Conservation (phyloP, 2,329 filamentous ascomycete species). For the Exophiala xenobiotica region DNA sequence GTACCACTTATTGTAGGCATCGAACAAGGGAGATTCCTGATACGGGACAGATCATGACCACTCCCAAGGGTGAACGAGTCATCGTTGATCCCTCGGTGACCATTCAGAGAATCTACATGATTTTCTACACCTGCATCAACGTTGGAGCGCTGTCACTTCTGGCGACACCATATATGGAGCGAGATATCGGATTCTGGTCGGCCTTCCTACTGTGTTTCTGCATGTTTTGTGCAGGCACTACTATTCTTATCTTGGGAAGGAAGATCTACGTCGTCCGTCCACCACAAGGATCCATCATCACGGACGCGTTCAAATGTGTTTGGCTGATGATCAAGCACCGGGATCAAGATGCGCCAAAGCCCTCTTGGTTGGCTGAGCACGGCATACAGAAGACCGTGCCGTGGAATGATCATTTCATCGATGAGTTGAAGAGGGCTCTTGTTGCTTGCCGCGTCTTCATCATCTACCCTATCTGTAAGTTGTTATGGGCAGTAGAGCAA, state of each 20-base stretch:
- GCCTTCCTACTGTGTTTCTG: constrained; percentile 62
- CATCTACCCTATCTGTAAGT: constrained; percentile 61
- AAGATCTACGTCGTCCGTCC: constrained; percentile 49
- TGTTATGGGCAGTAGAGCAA: not conserved
- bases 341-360: constrained; percentile 65
- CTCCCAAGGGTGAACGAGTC: constrained; percentile 53
- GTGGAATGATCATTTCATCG: constrained; percentile 70
- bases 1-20: not conserved
- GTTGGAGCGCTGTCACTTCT: constrained; percentile 68
- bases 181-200: constrained; percentile 64
- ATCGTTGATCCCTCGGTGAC: constrained; percentile 67
- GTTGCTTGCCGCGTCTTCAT: constrained; percentile 69
- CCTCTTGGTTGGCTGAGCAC: constrained; percentile 59
- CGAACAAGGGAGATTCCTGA: not conserved
- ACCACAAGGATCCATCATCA: constrained; percentile 64
- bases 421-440: constrained; percentile 67
- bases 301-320: constrained; percentile 63
- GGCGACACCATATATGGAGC: constrained; percentile 67
- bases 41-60: constrained; percentile 35
- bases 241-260: constrained; percentile 51
- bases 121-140: constrained; percentile 75
- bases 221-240: constrained; percentile 63
- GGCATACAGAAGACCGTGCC: constrained; percentile 44
- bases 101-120: constrained; percentile 68
- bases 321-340: constrained; percentile 51